These are phyloP conservation scores for Clarireedia sp. DNA, from an alignment of 2,329 filamentous ascomycete genomes.

Conservation along the genomic window DNA sequence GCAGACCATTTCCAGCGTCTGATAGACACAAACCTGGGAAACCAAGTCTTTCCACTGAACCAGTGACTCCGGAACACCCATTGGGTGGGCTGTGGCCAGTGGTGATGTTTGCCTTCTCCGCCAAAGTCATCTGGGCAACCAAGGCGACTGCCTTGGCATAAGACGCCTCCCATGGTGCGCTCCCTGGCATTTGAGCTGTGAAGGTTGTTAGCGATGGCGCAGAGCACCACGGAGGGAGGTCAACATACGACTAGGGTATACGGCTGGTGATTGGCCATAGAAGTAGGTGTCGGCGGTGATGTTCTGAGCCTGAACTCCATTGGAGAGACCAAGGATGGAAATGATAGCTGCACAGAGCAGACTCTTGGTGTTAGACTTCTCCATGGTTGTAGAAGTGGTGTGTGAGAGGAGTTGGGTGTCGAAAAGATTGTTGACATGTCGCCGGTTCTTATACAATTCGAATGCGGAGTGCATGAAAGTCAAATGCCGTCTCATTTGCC, in stretches of 20 bases:
- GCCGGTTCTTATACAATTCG: too few relatives aligned
- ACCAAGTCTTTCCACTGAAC: conserved; percentile 45
- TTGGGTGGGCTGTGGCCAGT: conserved; percentile 43
- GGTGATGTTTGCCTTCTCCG: conserved; percentile 30
- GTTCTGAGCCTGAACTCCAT: conserved; percentile 5
- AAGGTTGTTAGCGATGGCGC: neutral
- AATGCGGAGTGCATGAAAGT: too few relatives aligned
- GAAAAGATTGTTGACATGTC: too few relatives aligned
- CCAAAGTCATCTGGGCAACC: conserved; percentile 44
- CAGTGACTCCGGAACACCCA: conserved; percentile 29
- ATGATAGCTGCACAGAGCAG: neutral
- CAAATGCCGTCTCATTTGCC: too few relatives aligned
- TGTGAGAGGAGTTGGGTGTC: too few relatives aligned
- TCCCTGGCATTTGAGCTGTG: conserved; percentile 26
- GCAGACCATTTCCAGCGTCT: conserved; percentile 60
- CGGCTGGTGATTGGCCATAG: conserved; percentile 33
- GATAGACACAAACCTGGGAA: conserved; percentile 58
- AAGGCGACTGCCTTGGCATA: conserved; percentile 60
- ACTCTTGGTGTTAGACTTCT: neutral
- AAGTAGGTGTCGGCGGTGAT: conserved; percentile 30
- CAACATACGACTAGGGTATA: conserved; percentile 30
- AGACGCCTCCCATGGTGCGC: conserved; percentile 50
- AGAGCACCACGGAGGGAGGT: neutral
- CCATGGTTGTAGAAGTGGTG: neutral
- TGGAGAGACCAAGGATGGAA: neutral